A percentile compares a stretch with the other conserved stretches of the same genome.
Conservation (phyloP, 163 green algal genomes). For the Dunaliella salina region DNA sequence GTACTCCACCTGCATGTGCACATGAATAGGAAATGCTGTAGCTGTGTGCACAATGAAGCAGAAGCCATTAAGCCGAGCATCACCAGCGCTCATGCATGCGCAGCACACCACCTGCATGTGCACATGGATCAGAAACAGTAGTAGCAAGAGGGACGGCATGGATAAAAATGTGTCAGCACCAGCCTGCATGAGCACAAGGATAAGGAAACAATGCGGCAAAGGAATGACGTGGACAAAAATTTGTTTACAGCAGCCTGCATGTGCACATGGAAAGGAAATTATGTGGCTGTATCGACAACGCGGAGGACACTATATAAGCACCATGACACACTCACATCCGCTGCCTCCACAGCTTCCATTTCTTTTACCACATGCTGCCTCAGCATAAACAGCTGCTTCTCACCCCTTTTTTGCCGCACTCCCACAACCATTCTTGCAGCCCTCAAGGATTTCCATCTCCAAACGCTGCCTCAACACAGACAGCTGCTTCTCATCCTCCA, state of each 20-base stretch:
- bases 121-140: slow-evolving; percentile 11
- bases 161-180: slow-evolving; percentile 8
- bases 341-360: slow-evolving; percentile 67
- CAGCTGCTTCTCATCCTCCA: too few species aligned
- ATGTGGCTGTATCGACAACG: too few species aligned
- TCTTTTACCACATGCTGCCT: slow-evolving; percentile 62
- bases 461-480: too few species aligned
- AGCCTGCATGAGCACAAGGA: slow-evolving; percentile 29
- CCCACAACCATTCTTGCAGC: too few species aligned
- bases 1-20: slow-evolving; percentile 69
- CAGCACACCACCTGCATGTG: slow-evolving; percentile 71
- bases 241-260: too few species aligned
- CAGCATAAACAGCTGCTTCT: slow-evolving; percentile 70
- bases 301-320: too few species aligned
- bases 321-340: slow-evolving; percentile 32
- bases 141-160: background rate
- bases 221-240: too few species aligned
- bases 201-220: too few species aligned
- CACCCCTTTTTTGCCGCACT: slow-evolving; percentile 49
- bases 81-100: slow-evolving; percentile 89
- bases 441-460: too few species aligned
- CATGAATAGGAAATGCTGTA: too few species aligned
- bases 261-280: too few species aligned
- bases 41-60: slow-evolving; percentile 33
- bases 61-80: slow-evolving; percentile 58